Evolutionary conservation across 768 basidiomycete species (phyloP), one percentile per base, ranked within the genome.

Genomic region (Lyophyllum atratum): DNA sequence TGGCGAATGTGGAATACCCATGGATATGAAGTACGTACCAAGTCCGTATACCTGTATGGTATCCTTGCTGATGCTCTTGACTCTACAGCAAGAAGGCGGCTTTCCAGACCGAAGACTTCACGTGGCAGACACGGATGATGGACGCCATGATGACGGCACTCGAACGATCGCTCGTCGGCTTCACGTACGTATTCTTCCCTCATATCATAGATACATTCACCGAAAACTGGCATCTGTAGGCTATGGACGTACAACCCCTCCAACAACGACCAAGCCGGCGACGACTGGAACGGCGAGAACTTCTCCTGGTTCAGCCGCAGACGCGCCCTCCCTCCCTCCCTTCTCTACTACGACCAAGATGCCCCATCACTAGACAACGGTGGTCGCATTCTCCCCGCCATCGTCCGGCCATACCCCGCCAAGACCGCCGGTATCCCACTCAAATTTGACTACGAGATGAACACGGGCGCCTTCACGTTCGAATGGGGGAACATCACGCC

Each of bases 261-360:
- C 50, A 98, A 98, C 72, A 80, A 82, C 37, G 95, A 98, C 68
- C 64, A 70, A 17, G 64, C 71, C 24, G 96, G 96, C 15, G 95
- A 98, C 68, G 73, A 86, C 68, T 97, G 95, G 95, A 96, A 95
- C 64, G 93, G 91, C 52, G 95, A 99, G 72, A 97, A 95, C 74
- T 98, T 99, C 69, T 94, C 93, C 1, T 97, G 93, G 92, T 98
- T 93, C 80, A 86, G 85, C 64, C 74, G 76, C 42, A 72, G 70
- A 33, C 84, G 87, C 15, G 85, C 81, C 1, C 74, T 85, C 49
- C 88, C 82, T 1, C 66, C 79, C 0, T 80, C 80, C 0, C 66
- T 85, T 39, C 76, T 89, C 12, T 80, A 80, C 60, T 79, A 81
- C 54, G 78, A 81, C 9, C 90, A 91, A 70, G 75, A 74, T 19